These are phyloP conservation scores for Zhuliangozyma blackwelliae DNA, from an alignment of 1,139 yeast genomes.

Conservation along the genomic window DNA sequence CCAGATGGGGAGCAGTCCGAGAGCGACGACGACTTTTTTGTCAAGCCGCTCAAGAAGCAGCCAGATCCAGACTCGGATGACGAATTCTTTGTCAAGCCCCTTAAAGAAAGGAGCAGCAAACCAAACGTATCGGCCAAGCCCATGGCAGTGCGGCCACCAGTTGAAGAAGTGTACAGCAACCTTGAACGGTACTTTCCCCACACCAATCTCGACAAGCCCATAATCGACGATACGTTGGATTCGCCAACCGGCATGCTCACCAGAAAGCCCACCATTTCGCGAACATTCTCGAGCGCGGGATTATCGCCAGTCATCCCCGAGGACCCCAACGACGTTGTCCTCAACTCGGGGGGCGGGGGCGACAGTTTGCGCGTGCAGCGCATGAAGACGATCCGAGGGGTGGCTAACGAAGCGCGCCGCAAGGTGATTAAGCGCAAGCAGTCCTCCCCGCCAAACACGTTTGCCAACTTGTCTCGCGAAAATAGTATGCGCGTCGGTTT, in stretches of 20 bases:
- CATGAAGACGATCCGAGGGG: constrained; percentile 86
- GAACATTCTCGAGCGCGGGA: constrained; percentile 48
- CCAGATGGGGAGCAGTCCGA: too few relatives aligned
- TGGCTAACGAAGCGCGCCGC: constrained; percentile 80
- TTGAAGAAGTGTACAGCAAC: constrained; percentile 88
- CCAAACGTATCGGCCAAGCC: neutral
- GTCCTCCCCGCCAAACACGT: constrained; percentile 10
- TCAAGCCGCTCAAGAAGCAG: constrained; percentile 11
- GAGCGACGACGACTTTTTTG: constrained; percentile 23
- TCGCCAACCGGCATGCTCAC: constrained; percentile 35
- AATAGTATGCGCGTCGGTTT: constrained; percentile 23
- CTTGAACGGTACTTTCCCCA: constrained; percentile 90
- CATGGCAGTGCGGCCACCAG: constrained; percentile 78
- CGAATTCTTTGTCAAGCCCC: constrained; percentile 24
- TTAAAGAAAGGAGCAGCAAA: neutral
- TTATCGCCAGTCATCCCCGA: constrained; percentile 33
- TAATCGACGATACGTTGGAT: constrained; percentile 73
- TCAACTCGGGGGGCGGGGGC: constrained; percentile 17
- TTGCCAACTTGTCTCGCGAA: constrained; percentile 8
- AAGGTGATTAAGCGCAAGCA: constrained; percentile 43
- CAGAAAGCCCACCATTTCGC: constrained; percentile 37
- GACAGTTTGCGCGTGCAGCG: constrained; percentile 26
- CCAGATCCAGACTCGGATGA: constrained; percentile 10
- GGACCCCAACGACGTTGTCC: constrained; percentile 31
- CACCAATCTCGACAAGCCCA: constrained; percentile 89